Conservation (phyloP, 345 rosid genomes). For the Lepidium aucheri region DNA sequence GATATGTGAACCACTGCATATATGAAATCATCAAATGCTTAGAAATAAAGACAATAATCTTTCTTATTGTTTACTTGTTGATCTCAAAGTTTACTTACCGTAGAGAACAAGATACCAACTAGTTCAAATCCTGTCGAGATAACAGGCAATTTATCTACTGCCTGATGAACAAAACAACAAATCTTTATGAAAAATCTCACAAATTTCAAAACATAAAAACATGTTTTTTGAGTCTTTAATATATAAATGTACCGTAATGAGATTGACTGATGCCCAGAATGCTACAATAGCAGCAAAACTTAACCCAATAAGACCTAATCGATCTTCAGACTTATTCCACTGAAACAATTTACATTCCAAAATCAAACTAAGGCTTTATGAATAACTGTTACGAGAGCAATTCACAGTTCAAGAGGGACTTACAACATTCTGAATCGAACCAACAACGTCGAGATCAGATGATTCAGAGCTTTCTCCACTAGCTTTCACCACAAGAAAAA, state of each 20-base stretch:
- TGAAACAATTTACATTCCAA: constrained; percentile 16
- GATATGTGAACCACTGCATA: constrained; percentile 83
- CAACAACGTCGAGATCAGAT: constrained; percentile 48
- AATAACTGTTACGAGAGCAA: not conserved
- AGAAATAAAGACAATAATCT: not conserved
- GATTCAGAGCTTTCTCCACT: constrained; percentile 51
- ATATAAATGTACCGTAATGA: constrained; percentile 41
- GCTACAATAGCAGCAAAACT: constrained; percentile 65
- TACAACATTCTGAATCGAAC: constrained; percentile 59
- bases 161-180: constrained; percentile 29
- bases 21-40: not conserved
- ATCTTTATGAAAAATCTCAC: not conserved
- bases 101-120: constrained; percentile 66
- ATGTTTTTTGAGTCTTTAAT: not conserved
- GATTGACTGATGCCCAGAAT: constrained; percentile 68
- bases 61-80: no score
- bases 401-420: constrained; percentile 21
- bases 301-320: constrained; percentile 64
- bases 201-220: not conserved
- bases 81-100: constrained; percentile 36
- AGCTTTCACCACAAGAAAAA: constrained; percentile 43
- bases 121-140: constrained; percentile 59
- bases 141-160: constrained; percentile 75
- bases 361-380: not conserved
- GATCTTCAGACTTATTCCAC: constrained; percentile 86